Conservation (phyloP, 2,329 filamentous ascomycete genomes). For the Diplodia scrobiculata region DNA sequence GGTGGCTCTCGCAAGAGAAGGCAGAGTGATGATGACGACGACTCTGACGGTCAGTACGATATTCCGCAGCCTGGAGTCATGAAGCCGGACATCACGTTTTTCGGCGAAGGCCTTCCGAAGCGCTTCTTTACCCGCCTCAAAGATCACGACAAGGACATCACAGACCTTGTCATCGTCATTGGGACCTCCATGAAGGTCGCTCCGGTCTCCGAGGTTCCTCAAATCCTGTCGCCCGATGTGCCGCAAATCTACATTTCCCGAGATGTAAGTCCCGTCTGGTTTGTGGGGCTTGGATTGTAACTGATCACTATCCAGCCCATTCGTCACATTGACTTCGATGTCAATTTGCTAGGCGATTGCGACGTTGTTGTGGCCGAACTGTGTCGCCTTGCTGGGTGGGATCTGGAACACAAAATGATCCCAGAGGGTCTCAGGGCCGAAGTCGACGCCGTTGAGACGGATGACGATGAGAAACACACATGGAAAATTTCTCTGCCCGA, state of each 20-base stretch:
- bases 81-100: constrained; percentile 98
- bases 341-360: constrained; percentile 93
- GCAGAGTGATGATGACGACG: constrained; percentile 59
- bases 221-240: constrained; percentile 73
- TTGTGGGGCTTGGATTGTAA: constrained; percentile 29
- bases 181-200: constrained; percentile 95
- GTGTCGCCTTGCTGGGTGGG: constrained; percentile 78
- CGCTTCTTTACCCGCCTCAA: constrained; percentile 79
- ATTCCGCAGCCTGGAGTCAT: constrained; percentile 75
- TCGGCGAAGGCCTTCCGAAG: constrained; percentile 85
- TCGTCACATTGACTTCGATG: constrained; percentile 89
- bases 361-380: constrained; percentile 88
- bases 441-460: constrained; percentile 45
- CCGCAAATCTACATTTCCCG: constrained; percentile 90
- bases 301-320: constrained; percentile 60
- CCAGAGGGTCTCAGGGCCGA: constrained; percentile 65
- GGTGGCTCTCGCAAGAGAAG: constrained; percentile 49
- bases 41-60: constrained; percentile 63
- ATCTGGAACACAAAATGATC: constrained; percentile 79
- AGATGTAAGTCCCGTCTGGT: constrained; percentile 54
- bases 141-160: constrained; percentile 75
- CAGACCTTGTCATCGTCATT: constrained; percentile 92
- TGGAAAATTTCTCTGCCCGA: constrained; percentile 22
- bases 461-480: constrained; percentile 37
- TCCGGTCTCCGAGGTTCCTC: constrained; percentile 88